Percentiles rank a stretch among this genome's conserved stretches.
Conservation (phyloP, 1,284 basidiomycete species). For the Cutaneotrichosporon spelunceum region DNA sequence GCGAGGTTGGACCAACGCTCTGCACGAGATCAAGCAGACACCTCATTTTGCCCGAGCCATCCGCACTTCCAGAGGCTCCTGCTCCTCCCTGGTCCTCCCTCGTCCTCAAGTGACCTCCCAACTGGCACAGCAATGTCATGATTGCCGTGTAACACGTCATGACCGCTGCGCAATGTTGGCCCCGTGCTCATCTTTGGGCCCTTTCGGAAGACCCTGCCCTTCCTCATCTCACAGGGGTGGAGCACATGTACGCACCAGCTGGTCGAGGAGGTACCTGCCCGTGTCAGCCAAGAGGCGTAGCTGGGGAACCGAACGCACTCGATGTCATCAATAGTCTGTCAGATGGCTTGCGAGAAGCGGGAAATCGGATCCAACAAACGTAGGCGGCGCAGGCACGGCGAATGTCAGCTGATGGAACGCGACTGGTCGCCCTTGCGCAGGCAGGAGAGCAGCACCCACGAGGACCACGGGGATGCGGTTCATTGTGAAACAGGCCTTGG, state of each 20-base stretch:
- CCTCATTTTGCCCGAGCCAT: too few relatives aligned
- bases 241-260: slow-evolving; percentile 31
- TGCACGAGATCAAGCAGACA: too few relatives aligned
- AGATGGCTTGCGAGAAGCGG: neutral
- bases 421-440: neutral
- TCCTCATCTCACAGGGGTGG: neutral
- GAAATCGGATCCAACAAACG: neutral
- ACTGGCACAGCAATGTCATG: too few relatives aligned
- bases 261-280: slow-evolving; percentile 46
- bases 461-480: slow-evolving; percentile 15
- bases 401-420: neutral
- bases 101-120: too few relatives aligned
- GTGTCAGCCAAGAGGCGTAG: neutral
- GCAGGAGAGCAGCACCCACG: slow-evolving; percentile 4
- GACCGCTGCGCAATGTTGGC: neutral
- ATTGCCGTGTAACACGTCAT: neutral
- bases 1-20: too few relatives aligned
- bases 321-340: slow-evolving; percentile 24
- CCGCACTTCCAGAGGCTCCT: neutral
- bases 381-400: neutral
- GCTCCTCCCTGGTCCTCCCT: too few relatives aligned
- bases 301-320: slow-evolving; percentile 16
- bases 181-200: neutral
- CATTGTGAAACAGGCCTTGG: slow-evolving; percentile 2
- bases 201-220: neutral